Evolutionary conservation across 2,329 filamentous ascomycete species (phyloP).

Genomic region (Fusarium pilosicola): DNA sequence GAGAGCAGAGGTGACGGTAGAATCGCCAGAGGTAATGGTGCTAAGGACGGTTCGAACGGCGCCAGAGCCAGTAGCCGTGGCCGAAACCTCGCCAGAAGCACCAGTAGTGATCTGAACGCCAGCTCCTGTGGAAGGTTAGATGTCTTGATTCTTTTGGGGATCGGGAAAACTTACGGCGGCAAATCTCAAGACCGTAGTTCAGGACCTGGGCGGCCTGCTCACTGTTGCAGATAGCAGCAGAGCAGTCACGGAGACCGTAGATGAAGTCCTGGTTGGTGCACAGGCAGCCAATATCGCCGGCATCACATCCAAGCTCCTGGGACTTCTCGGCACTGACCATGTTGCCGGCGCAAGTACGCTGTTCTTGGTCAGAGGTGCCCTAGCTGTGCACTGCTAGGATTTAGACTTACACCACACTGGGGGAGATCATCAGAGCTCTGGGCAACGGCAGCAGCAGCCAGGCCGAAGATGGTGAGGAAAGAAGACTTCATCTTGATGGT

Average conservation of each 20-base stretch:
- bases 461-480: constrained; percentile 54
- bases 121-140: constrained; percentile 42
- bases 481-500: constrained; percentile 62
- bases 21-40: constrained; percentile 49
- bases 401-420: constrained; percentile 61
- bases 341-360: constrained; percentile 62
- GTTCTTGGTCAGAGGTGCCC: constrained; percentile 20
- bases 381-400: background rate
- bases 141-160: background rate
- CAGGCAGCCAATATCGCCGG: constrained; percentile 56
- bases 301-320: constrained; percentile 56
- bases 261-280: constrained; percentile 59
- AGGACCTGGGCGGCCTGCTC: constrained; percentile 52
- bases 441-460: constrained; percentile 54
- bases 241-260: constrained; percentile 64
- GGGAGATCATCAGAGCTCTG: constrained; percentile 57
- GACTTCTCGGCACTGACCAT: constrained; percentile 59
- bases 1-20: constrained; percentile 49
- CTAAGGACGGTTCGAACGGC: constrained; percentile 52
- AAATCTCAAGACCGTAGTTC: constrained; percentile 53
- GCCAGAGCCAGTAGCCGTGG: constrained; percentile 30
- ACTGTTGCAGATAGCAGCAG: constrained; percentile 53
- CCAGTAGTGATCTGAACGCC: constrained; percentile 51
- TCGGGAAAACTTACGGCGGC: constrained; percentile 48
- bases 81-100: constrained; percentile 35